phyloP scores from a whole-genome alignment of 176 grass and related monocot species.

The Oryza meridionalis region DNA sequence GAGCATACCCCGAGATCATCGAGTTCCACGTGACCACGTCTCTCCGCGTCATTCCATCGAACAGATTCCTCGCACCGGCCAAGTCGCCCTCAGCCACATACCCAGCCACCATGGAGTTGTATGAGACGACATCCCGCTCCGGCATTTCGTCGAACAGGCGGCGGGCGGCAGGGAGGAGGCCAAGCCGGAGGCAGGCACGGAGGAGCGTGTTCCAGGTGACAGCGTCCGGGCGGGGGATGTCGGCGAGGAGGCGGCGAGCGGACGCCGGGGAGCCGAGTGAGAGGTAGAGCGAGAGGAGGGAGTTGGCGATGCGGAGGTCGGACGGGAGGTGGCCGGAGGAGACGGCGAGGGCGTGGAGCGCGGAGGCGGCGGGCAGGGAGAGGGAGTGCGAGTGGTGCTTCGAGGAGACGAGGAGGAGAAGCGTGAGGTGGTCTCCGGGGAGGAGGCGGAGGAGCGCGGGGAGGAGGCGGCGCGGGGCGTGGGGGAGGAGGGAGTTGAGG shows the following conservation, averaged over 20 bases:
- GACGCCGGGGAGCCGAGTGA: constrained; percentile 24
- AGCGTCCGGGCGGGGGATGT: constrained; percentile 49
- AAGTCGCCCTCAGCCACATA: constrained; percentile 46
- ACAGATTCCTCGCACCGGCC: constrained; percentile 40
- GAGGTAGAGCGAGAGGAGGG: constrained; percentile 48
- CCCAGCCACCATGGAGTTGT: constrained; percentile 61
- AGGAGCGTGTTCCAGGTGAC: constrained; percentile 80
- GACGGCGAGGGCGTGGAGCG: constrained; percentile 51
- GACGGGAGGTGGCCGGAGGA: constrained; percentile 42
- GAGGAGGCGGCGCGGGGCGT: constrained; percentile 25
- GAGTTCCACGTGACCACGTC: constrained; percentile 63
- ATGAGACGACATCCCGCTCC: constrained; percentile 47
- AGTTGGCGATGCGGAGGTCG: constrained; percentile 54
- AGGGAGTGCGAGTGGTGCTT: constrained; percentile 26
- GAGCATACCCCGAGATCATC: constrained; percentile 50
- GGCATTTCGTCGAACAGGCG: constrained; percentile 63
- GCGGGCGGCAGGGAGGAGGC: constrained; percentile 49
- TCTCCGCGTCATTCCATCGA: constrained; percentile 46
- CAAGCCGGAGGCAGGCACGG: constrained; percentile 42
- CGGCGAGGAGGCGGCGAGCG: constrained; percentile 59
- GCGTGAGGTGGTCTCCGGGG: constrained; percentile 48
- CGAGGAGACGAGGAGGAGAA: constrained; percentile 47
- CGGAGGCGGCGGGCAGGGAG: constrained; percentile 41
- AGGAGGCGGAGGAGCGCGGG: constrained; percentile 50
- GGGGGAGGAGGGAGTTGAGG: constrained; percentile 57